phyloP scores from a whole-genome alignment of 805 yeast genomes.

The Candida patagonica region DNA sequence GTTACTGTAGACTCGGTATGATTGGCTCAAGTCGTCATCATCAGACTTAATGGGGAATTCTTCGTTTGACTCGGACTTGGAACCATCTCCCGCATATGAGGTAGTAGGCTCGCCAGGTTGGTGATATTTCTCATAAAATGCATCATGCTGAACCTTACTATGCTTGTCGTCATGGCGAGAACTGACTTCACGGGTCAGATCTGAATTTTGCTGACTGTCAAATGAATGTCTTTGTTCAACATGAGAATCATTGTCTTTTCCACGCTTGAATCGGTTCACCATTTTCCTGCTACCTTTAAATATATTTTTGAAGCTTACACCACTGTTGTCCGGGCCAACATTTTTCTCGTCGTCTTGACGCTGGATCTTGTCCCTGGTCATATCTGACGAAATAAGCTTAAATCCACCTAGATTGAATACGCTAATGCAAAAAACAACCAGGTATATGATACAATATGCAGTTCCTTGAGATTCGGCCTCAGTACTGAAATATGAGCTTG shows the following conservation, averaged over 20 bases:
- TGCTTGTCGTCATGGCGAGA: too few relatives aligned
- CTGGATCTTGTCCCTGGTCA: too few relatives aligned
- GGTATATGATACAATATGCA: slow-evolving; percentile 72
- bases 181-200: too few relatives aligned
- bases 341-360: too few relatives aligned
- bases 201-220: too few relatives aligned
- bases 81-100: background rate
- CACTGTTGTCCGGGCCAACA: too few relatives aligned
- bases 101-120: background rate
- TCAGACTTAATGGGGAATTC: background rate
- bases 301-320: too few relatives aligned
- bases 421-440: slow-evolving; percentile 55
- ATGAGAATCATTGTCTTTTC: too few relatives aligned
- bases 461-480: slow-evolving; percentile 65
- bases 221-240: too few relatives aligned
- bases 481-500: slow-evolving; percentile 45
- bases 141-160: too few relatives aligned
- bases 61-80: background rate
- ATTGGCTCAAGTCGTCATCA: background rate
- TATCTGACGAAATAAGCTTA: slow-evolving; percentile 61
- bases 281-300: too few relatives aligned
- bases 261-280: too few relatives aligned
- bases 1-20: background rate
- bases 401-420: slow-evolving; percentile 74
- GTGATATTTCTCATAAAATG: background rate